A percentile compares a stretch with the other conserved stretches of the same genome.
Conservation (phyloP, 805 yeast species). For the Starmerella stellata region DNA sequence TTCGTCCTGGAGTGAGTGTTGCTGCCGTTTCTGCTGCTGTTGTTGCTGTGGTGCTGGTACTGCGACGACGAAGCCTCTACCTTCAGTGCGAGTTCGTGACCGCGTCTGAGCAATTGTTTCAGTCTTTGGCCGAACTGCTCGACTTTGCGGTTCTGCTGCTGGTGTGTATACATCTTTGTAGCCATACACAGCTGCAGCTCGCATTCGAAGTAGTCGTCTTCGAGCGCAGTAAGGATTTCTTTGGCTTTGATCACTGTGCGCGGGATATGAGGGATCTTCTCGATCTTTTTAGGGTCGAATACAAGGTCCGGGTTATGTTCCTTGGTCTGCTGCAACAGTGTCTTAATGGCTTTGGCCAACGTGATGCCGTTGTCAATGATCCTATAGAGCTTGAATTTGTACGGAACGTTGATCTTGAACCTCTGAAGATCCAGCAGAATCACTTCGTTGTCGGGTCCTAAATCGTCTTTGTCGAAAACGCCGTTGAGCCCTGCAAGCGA, state of each 20-base stretch:
- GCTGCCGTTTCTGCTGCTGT: neutral
- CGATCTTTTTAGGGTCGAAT: slow-evolving; percentile 18
- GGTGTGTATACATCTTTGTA: slow-evolving; percentile 31
- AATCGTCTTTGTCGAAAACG: slow-evolving; percentile 8
- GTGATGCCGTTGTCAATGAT: slow-evolving; percentile 67
- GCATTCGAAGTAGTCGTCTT: slow-evolving; percentile 79
- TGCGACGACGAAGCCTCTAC: neutral
- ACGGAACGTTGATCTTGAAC: slow-evolving; percentile 36
- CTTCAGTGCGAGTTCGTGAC: neutral
- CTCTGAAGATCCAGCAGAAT: slow-evolving; percentile 21
- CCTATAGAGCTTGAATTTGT: slow-evolving; percentile 53
- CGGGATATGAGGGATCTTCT: slow-evolving; percentile 24
- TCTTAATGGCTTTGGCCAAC: slow-evolving; percentile 45
- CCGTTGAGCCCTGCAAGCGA: slow-evolving; percentile 19
- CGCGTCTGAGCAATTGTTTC: slow-evolving; percentile 8
- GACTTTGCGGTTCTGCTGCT: slow-evolving; percentile 7
- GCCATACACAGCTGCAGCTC: slow-evolving; percentile 47
- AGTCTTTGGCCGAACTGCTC: slow-evolving; percentile 8
- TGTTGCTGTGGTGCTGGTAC: neutral
- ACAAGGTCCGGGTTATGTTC: slow-evolving; percentile 15
- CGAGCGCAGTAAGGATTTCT: slow-evolving; percentile 45
- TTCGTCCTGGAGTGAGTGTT: neutral
- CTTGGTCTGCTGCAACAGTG: slow-evolving; percentile 24
- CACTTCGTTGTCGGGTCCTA: slow-evolving; percentile 6
- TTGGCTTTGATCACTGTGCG: slow-evolving; percentile 36